Evolutionary conservation across 257 asterid genomes (phyloP).

Genomic region (Forsythia suspensa): DNA sequence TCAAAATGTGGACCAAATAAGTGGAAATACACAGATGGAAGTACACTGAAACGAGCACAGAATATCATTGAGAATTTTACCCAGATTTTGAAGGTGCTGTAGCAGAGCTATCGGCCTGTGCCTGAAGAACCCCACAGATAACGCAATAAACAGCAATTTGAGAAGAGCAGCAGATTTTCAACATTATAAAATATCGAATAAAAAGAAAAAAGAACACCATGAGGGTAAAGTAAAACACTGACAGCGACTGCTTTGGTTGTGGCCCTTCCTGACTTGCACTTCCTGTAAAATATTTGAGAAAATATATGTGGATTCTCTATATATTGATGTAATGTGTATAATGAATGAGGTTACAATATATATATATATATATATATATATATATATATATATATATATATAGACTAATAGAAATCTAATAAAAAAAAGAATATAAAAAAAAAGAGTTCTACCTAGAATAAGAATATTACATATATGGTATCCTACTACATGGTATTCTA

Average conservation of each 20-base stretch:
- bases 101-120: slow-evolving; percentile 45
- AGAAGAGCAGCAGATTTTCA: background rate
- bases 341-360: too few relatives aligned
- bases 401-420: too few relatives aligned
- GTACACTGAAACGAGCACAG: background rate
- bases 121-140: slow-evolving; percentile 30
- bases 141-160: background rate
- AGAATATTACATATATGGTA: too few relatives aligned
- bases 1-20: background rate
- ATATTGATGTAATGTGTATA: too few relatives aligned
- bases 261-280: slow-evolving; percentile 35
- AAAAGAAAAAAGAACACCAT: background rate
- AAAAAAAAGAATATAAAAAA: too few relatives aligned
- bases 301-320: too few relatives aligned
- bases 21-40: background rate
- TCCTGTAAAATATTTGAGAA: too few relatives aligned
- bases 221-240: slow-evolving; percentile 19
- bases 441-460: too few relatives aligned
- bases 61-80: slow-evolving; percentile 21
- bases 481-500: too few relatives aligned
- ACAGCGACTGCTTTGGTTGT: slow-evolving; percentile 53
- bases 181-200: background rate
- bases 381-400: too few relatives aligned
- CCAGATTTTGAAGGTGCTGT: slow-evolving; percentile 59
- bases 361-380: too few relatives aligned